Conservation (phyloP, 1,284 basidiomycete genomes). For the Rhodotorula sp. region DNA sequence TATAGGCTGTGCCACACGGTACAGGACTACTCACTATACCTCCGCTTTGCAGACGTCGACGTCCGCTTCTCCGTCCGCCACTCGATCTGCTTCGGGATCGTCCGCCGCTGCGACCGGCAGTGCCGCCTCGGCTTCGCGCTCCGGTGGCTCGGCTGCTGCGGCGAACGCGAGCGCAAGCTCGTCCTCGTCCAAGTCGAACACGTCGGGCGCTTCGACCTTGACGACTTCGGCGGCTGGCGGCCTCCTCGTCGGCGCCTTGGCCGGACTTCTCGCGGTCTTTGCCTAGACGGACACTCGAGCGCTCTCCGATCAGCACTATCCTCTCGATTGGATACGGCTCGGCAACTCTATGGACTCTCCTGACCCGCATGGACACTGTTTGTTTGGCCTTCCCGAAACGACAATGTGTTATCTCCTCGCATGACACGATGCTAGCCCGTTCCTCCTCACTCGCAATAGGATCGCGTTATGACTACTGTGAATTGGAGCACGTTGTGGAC, state of each 20-base stretch:
- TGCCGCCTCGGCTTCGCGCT: slow-evolving; percentile 5
- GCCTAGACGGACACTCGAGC: background rate
- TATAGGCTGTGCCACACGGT: too few species aligned
- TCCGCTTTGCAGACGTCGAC: background rate
- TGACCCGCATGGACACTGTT: too few species aligned
- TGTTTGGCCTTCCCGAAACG: too few species aligned
- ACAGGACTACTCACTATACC: too few species aligned
- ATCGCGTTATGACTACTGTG: too few species aligned
- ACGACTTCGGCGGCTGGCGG: background rate
- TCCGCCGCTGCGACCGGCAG: slow-evolving; percentile 28
- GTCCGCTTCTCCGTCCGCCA: background rate
- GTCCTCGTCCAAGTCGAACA: slow-evolving; percentile 5
- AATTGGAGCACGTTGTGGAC: too few species aligned
- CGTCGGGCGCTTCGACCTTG: background rate
- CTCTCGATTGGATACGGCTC: too few species aligned
- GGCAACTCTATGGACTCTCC: too few species aligned
- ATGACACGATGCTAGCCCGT: too few species aligned
- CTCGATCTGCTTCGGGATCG: slow-evolving; percentile 3
- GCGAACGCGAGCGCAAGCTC: slow-evolving; percentile 38
- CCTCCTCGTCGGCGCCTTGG: background rate
- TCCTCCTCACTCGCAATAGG: too few species aligned
- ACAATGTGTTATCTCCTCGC: too few species aligned
- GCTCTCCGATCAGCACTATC: too few species aligned
- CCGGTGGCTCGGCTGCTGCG: background rate
- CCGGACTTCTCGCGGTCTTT: background rate